Evolutionary conservation across 1,139 yeast species (phyloP), one percentile per base, ranked within the genome.

Genomic region (Protomyces lactucae-debilis): DNA sequence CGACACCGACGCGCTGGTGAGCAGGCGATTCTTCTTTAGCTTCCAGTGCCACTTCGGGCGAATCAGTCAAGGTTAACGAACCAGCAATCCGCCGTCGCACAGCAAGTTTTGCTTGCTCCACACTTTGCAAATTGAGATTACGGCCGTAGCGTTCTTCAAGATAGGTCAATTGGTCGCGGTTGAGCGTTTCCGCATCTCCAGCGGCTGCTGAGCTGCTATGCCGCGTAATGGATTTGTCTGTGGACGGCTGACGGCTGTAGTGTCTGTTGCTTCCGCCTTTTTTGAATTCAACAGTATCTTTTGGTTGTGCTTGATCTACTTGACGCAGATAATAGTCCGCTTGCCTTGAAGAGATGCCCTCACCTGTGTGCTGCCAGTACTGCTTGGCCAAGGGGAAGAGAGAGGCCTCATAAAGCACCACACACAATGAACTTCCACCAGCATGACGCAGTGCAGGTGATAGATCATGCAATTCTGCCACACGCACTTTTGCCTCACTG

Each of bases 301-400:
- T 61, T 81, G 70, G 88, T 77, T 45, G 70, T 85, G 88, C 25
- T 4, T 25, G 35, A 9, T 59, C 63, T n/a, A 55, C 40, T 57
- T 59, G 63, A 67, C 83, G 83, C 66, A 87, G 76, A 53, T 88
- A 84, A 72, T 89, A 93, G 74, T 92, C 97, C 0, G 92, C 97
- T 76, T 86, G 78, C 71, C 98, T 79, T 10, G 96, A 88, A 21
- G 97, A 88, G 53, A 93, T 83, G 12, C 97, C 97, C 75, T 93
- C 98, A 39, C 99, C 99, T 0, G 96, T 80, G 72, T 92, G 97
- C 73, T 92, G 97, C 99, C 99, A 93, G 76, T 88, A 93, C 70
- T 84, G 85, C 73, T 90, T 91, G 40, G 95, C 93, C 4, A 87
- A 73, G 0, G 83, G 75, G 69, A 79, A 84, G 60, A 82, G 83